A percentile compares a stretch with the other conserved stretches of the same genome.
Conservation (phyloP, 1,284 basidiomycete species). For the Irpex rosettiformis region DNA sequence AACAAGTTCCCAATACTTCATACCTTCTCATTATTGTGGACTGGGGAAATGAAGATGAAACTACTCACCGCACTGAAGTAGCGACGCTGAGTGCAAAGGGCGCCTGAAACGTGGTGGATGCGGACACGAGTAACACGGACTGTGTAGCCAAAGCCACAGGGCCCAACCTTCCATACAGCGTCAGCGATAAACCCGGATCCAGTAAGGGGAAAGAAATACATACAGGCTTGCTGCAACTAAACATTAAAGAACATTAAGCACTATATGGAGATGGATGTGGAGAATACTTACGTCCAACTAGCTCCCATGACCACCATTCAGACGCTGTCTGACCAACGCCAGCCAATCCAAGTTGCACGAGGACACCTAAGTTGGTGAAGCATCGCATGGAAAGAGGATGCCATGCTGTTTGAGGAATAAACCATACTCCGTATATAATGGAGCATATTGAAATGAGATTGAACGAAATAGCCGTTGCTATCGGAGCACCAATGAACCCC, state of each 20-base stretch:
- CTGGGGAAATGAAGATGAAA: not conserved
- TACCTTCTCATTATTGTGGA: not conserved
- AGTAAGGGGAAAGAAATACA: conserved; percentile 21
- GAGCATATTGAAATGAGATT: conserved; percentile 77
- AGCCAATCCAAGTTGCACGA: conserved; percentile 73
- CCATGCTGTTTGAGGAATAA: conserved; percentile 81
- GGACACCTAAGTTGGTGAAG: conserved; percentile 71
- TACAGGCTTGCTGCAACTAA: conserved; percentile 58
- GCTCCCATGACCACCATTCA: conserved; percentile 94
- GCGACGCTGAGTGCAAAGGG: conserved; percentile 82
- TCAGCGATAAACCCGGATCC: not conserved
- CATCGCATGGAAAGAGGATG: conserved; percentile 67
- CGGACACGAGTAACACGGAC: conserved; percentile 71
- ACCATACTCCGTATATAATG: conserved; percentile 71
- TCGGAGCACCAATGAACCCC: conserved; percentile 92
- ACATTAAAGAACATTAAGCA: not conserved
- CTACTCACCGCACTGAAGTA: conserved; percentile 68
- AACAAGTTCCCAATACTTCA: conserved; percentile 77
- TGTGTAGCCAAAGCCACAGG: conserved; percentile 67
- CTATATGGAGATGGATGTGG: not conserved
- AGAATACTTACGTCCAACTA: conserved; percentile 49
- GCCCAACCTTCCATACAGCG: conserved; percentile 38
- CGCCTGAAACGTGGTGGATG: conserved; percentile 80
- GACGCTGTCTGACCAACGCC: conserved; percentile 72
- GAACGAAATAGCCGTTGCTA: conserved; percentile 87